phyloP scores from a whole-genome alignment of 2,329 filamentous ascomycete species.

The Ceratocystis ficicola region DNA sequence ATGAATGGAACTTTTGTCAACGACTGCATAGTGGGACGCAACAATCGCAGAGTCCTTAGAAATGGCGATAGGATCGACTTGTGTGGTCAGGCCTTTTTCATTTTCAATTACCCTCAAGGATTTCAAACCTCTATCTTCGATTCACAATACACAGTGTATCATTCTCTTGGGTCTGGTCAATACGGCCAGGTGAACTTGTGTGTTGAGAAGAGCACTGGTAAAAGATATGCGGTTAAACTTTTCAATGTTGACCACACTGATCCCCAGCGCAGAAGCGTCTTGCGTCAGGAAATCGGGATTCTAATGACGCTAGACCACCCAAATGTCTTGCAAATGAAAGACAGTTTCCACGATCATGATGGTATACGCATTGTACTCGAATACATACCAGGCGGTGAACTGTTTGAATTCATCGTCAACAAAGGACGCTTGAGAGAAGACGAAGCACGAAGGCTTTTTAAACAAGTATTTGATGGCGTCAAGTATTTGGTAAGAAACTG shows the following conservation, averaged over 20 bases:
- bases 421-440: conserved; percentile 77
- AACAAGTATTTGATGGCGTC: conserved; percentile 81
- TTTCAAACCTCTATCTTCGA: conserved; percentile 60
- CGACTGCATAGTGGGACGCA: conserved; percentile 77
- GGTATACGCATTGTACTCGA: conserved; percentile 87
- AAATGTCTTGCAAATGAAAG: conserved; percentile 83
- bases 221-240: conserved; percentile 82
- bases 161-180: conserved; percentile 85
- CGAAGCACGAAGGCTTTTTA: conserved; percentile 76
- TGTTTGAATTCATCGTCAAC: conserved; percentile 90
- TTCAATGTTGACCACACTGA: conserved; percentile 68
- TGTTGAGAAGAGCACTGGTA: conserved; percentile 70
- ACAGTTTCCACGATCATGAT: conserved; percentile 84
- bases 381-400: conserved; percentile 78
- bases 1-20: conserved; percentile 96
- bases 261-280: conserved; percentile 32
- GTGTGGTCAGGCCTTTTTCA: conserved; percentile 70
- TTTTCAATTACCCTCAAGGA: conserved; percentile 70
- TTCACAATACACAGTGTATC: conserved; percentile 72
- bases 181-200: conserved; percentile 91
- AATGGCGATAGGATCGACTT: conserved; percentile 88
- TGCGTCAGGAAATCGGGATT: conserved; percentile 93
- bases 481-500: conserved; percentile 70
- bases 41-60: conserved; percentile 76
- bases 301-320: conserved; percentile 95